phyloP scores from a whole-genome alignment of 1,284 basidiomycete species.

The Trametes versicolor region DNA sequence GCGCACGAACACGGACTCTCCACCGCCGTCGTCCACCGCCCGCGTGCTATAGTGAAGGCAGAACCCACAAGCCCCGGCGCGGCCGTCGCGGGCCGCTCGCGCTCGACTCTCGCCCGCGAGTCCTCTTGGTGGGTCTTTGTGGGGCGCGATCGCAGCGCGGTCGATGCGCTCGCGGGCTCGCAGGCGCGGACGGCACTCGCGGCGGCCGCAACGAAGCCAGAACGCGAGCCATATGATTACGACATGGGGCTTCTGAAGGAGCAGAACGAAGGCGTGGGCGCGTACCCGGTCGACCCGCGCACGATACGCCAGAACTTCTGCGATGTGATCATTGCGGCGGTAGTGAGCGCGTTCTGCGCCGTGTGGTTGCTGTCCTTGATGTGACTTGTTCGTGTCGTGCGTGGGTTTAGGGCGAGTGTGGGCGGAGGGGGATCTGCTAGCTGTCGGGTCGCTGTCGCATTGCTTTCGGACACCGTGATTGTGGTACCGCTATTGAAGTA shows the following conservation, averaged over 20 bases:
- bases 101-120: slow-evolving; percentile 29
- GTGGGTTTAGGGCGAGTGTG: background rate
- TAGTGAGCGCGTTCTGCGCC: slow-evolving; percentile 31
- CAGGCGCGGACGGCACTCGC: slow-evolving; percentile 15
- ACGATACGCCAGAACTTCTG: slow-evolving; percentile 34
- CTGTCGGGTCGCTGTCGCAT: background rate
- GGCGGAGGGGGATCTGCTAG: background rate
- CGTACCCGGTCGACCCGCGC: slow-evolving; percentile 34
- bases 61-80: slow-evolving; percentile 28
- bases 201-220: background rate
- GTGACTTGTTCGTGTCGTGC: slow-evolving; percentile 9
- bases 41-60: slow-evolving; percentile 26
- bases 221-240: slow-evolving; percentile 29
- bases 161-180: slow-evolving; percentile 30
- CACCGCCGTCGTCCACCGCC: slow-evolving; percentile 35
- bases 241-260: slow-evolving; percentile 20
- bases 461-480: background rate
- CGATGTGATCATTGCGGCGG: slow-evolving; percentile 38
- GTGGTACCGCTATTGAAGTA: background rate
- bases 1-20: slow-evolving; percentile 39
- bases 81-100: slow-evolving; percentile 2
- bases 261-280: slow-evolving; percentile 34
- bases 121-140: slow-evolving; percentile 36
- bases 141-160: slow-evolving; percentile 34
- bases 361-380: slow-evolving; percentile 17